Evolutionary conservation across 306 rosid species (phyloP), one percentile per base, ranked within the genome.

Genomic region (Adenanthera pavonina): DNA sequence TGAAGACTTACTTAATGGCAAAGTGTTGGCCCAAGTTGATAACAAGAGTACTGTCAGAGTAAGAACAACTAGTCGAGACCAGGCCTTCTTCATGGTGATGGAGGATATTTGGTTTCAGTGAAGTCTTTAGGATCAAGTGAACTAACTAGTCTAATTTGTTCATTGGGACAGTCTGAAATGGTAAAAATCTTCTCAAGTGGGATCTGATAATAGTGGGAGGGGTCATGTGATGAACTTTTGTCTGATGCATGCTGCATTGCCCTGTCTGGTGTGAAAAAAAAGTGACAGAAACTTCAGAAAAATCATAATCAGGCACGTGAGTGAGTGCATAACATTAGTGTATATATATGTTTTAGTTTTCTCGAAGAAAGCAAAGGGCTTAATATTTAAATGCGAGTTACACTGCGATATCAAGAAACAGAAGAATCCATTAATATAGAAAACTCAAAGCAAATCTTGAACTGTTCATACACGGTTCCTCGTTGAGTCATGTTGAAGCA

Each of bases 211-310:
- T 75, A 81, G 81, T 66, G 10, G 59, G 77, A 38, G 13, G 81
- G 81, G 64, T 86, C 91, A 88, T 83, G 91, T 86, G 91, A 86
- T 80, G 51, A 70, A 79, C 49, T 20, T 83, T 67, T 41, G 72
- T 35, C 70, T 35, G 70, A 30, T 36, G 70, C 70, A 13, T 33
- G 41, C 1, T 33, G 9, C 44, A 17, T 40, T 35, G 70, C 47
- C 70, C 36, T 16, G 71, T 67, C 72, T 67, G 72, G 16, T 34
- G 73, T 68, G 73, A 68, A 43, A 66, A 67, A 66, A n/a, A 6
- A 43, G 72, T 67, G 51, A 67, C 72, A 67, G 72, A 59, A 59
- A 19, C 68, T 30, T 61, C 41, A 61, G 68, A 69, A 47, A 68
- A 20, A 46, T 68, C 86, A 83, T 81, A 87, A 76, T 78, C 5